Evolutionary conservation across 805 yeast species (phyloP).

Genomic region (Yarrowia deformans): DNA sequence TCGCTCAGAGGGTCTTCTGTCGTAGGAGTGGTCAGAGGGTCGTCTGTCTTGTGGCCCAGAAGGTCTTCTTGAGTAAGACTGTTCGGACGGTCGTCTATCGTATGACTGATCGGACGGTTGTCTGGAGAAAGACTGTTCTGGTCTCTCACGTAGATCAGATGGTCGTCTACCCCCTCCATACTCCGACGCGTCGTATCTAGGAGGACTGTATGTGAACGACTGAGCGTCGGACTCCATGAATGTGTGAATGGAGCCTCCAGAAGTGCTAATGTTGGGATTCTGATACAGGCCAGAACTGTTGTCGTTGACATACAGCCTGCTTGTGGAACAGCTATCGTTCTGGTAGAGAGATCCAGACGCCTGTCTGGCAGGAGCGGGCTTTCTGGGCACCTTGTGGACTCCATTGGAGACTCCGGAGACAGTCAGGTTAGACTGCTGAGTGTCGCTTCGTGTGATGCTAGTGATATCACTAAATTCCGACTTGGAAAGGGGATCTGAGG

Average conservation of each 20-base stretch:
- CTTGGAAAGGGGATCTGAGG: conserved; percentile 21
- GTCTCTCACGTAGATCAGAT: not conserved
- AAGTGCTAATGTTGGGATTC: conserved; percentile 5
- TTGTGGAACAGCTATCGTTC: conserved; percentile 1
- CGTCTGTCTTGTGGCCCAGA: not conserved
- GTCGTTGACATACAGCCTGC: not conserved
- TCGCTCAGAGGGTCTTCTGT: conserved; percentile 5
- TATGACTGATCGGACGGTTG: not conserved
- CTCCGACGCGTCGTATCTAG: conserved; percentile 1
- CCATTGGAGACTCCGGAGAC: not conserved
- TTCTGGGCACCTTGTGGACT: conserved; percentile 14
- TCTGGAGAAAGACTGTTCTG: not conserved
- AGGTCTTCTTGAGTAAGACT: not conserved
- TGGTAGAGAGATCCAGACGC: conserved; percentile 6
- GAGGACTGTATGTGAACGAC: conserved; percentile 2
- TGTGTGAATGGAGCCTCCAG: conserved; percentile 3
- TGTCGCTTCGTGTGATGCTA: conserved; percentile 8
- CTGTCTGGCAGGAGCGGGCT: conserved; percentile 4
- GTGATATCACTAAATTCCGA: not conserved
- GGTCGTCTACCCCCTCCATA: not conserved
- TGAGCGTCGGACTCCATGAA: not conserved
- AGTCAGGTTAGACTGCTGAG: not conserved
- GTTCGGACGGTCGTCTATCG: not conserved
- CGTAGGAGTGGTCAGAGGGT: not conserved
- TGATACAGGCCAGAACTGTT: conserved; percentile 7